Conservation (phyloP, 768 basidiomycete species). For the Pilatotrama ljubarskyi region DNA sequence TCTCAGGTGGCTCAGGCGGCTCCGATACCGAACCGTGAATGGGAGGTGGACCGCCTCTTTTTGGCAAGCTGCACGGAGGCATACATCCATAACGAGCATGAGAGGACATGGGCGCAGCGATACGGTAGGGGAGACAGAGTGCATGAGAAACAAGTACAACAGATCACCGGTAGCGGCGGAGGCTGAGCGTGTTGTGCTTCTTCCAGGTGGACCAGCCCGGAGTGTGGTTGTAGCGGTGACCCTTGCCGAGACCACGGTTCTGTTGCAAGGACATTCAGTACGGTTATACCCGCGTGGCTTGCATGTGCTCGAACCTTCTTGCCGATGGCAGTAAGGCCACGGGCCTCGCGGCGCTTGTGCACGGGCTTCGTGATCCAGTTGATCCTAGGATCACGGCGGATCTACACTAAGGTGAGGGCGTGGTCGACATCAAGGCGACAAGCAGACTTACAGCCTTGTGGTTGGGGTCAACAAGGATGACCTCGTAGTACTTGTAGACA, state of each 20-base stretch:
- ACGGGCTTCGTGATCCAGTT: constrained; percentile 99
- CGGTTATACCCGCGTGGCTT: constrained; percentile 1
- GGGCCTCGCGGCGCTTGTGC: constrained; percentile 97
- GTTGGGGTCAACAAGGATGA: constrained; percentile 94
- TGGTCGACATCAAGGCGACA: background rate
- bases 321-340: constrained; percentile 95
- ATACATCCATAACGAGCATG: constrained; percentile 35
- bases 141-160: constrained; percentile 31
- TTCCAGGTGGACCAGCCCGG: constrained; percentile 93
- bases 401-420: constrained; percentile 41
- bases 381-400: constrained; percentile 95
- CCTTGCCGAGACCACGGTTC: constrained; percentile 98
- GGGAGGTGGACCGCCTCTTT: constrained; percentile 17
- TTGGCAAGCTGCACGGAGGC: constrained; percentile 27
- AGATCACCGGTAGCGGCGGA: constrained; percentile 79
- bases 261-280: constrained; percentile 32
- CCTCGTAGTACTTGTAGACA: constrained; percentile 99
- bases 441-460: constrained; percentile 80
- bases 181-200: constrained; percentile 96
- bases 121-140: constrained; percentile 24
- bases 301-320: constrained; percentile 67
- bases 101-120: constrained; percentile 28
- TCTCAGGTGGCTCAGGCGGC: too few species aligned
- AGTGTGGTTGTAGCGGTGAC: constrained; percentile 90
- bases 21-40: background rate